Base-by-base conservation (phyloP, 2,329 filamentous ascomycete species). In the Emericellopsis atlantica region DNA sequence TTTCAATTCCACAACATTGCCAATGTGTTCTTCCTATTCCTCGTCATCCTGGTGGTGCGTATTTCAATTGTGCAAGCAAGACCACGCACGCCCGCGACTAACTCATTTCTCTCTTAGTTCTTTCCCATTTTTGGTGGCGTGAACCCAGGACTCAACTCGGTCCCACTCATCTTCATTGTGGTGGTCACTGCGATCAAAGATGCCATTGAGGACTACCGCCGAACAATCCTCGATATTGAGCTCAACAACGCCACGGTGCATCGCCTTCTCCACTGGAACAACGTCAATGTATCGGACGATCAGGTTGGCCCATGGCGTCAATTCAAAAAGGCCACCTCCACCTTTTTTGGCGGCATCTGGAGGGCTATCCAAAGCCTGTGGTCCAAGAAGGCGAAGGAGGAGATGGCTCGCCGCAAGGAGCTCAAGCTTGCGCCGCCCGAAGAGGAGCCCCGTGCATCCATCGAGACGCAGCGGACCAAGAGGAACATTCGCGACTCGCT, bases 1-100 rank as follows among this genome's bases (percentile, higher is more conserved):
- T 86, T 94, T 49, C 93, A 98, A 62, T 96, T 98, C 57, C 90
- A 98, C 64, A 96, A 96, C 56, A 83, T 98, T 54, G 92, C 92
- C 56, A 98, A 98, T 61, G 82, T 96, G 41, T 98, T 96, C 66
- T 98, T 98, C 73, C 70, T 96, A 51, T 95, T 96, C 65, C 75
- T 90, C 53, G 89, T 95, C 57, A 94, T 98, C 56, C 74, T 98
- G 45, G 81, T 82, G 54, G 92, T 96, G 81, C 72, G 89, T 58
- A 38, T 29, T 15, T 21, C 14, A 10, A 14, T 9, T 12, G 21
- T 15, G 8, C n/a, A n/a, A 8, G 37, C n/a, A 3, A 6, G n/a
- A 9, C 24, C 29, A 7, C 9, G 14, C 22, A 15, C 10, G 10
- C 37, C 37, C 24, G 18, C 9, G 14, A 23, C 22, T 8, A 37